These are phyloP conservation scores for Umbelopsis sp. DNA, from an alignment of 192 early-diverging fungal species.

Conservation along the genomic window DNA sequence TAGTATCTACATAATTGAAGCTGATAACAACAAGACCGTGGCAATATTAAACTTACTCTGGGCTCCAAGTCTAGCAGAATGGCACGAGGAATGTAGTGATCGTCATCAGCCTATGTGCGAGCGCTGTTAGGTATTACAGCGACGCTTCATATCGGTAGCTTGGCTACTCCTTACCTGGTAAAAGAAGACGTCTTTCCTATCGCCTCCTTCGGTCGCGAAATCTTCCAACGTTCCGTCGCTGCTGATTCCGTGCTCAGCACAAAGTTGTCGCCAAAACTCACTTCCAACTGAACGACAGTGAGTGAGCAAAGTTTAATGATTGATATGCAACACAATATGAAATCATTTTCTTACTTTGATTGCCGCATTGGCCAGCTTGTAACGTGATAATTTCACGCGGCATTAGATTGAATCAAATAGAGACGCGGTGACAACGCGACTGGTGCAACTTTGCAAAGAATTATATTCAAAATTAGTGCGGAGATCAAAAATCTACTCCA, in stretches of 20 bases:
- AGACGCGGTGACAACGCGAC: slow-evolving; percentile 2
- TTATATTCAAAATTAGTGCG: neutral
- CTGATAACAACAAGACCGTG: neutral
- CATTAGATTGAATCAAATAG: slow-evolving; percentile 43
- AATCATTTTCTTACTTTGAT: slow-evolving; percentile 73
- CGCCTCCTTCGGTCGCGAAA: slow-evolving; percentile 84
- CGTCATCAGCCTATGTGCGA: slow-evolving; percentile 88
- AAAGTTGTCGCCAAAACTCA: slow-evolving; percentile 95
- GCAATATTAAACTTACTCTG: slow-evolving; percentile 58
- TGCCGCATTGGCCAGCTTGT: slow-evolving; percentile 97
- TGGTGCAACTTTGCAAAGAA: neutral
- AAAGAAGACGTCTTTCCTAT: slow-evolving; percentile 98
- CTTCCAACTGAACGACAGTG: slow-evolving; percentile 70
- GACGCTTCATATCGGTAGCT: neutral
- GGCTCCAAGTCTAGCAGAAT: slow-evolving; percentile 94
- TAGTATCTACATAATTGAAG: too few species aligned
- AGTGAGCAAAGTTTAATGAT: neutral
- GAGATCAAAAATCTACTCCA: neutral
- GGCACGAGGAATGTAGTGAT: slow-evolving; percentile 96
- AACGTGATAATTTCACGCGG: slow-evolving; percentile 96
- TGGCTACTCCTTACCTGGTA: slow-evolving; percentile 72
- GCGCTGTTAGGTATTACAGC: neutral
- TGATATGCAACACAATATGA: neutral
- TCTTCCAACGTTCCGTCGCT: slow-evolving; percentile 93
- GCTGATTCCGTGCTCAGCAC: slow-evolving; percentile 94